Conservation (phyloP, 768 basidiomycete species). For the Cystobasidiopsis lactophilus region DNA sequence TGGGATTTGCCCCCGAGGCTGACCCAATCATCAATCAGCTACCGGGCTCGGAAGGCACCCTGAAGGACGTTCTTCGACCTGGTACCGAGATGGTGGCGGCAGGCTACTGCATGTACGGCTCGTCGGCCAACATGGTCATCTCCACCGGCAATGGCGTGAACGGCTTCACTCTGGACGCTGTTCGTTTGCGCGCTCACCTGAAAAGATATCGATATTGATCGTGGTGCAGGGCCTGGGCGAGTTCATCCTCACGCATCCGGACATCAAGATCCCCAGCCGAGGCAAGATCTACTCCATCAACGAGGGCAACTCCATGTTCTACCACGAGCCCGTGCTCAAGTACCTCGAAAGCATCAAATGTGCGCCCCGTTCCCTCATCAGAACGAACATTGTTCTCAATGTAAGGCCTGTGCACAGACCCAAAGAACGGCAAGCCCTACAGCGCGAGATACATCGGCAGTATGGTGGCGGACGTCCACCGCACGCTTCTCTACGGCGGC, state of each 20-base stretch:
- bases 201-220: not conserved
- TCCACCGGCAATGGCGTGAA: constrained; percentile 90
- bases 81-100: constrained; percentile 84
- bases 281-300: constrained; percentile 99
- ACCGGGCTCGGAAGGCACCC: constrained; percentile 50
- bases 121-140: constrained; percentile 86
- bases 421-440: constrained; percentile 46
- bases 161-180: constrained; percentile 87
- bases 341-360: constrained; percentile 76
- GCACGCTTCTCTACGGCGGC: constrained; percentile 87
- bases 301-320: constrained; percentile 93
- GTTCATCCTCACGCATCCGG: constrained; percentile 94
- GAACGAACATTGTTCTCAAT: not conserved
- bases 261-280: constrained; percentile 76
- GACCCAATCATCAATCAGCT: constrained; percentile 29
- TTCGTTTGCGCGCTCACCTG: constrained; percentile 9
- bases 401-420: constrained; percentile 31
- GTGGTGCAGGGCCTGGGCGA: constrained; percentile 49
- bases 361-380: not conserved
- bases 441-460: constrained; percentile 58
- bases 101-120: constrained; percentile 43
- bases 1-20: not conserved
- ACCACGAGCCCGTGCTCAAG: constrained; percentile 52
- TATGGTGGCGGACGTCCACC: constrained; percentile 97
- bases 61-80: constrained; percentile 75